A percentile compares a stretch with the other conserved stretches of the same genome.
These are phyloP conservation scores for Ailanthus altissimus DNA, from an alignment of 345 rosid species.

Conservation along the genomic window DNA sequence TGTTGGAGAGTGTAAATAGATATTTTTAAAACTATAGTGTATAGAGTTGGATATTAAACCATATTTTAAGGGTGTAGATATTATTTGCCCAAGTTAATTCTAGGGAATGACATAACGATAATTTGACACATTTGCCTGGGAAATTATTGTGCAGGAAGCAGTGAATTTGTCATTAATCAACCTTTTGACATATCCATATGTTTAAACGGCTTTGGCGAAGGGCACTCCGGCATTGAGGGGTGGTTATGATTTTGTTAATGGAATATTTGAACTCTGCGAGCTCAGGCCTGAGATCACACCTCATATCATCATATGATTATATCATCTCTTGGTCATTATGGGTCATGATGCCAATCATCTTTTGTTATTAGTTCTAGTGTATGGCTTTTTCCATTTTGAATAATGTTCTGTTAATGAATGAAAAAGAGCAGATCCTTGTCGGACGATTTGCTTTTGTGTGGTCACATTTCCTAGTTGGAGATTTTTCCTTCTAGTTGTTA, in stretches of 20 bases:
- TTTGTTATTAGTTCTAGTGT: not conserved
- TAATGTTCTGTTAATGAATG: no score
- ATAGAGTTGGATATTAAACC: no score
- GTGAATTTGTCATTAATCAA: slow-evolving; percentile 32
- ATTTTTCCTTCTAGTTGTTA: no score
- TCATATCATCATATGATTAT: not conserved
- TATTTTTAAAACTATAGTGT: no score
- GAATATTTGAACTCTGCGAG: slow-evolving; percentile 29
- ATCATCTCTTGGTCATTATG: not conserved
- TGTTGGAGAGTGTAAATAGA: no score
- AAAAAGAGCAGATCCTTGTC: not conserved
- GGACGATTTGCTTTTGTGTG: not conserved
- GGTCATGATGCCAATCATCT: not conserved
- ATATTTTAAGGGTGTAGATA: no score
- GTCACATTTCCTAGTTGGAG: not conserved
- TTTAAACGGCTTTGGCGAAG: slow-evolving; percentile 14
- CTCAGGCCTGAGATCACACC: not conserved
- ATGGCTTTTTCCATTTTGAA: not conserved
- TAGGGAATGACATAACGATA: no score
- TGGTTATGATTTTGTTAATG: slow-evolving; percentile 29
- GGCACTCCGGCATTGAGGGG: slow-evolving; percentile 23
- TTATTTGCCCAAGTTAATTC: no score
- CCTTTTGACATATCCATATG: slow-evolving; percentile 30
- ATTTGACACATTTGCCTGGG: not conserved
- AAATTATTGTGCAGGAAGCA: slow-evolving; percentile 28